These are phyloP conservation scores for Stygiomarasmius scandens DNA, from an alignment of 1,284 basidiomycete species.

Conservation along the genomic window DNA sequence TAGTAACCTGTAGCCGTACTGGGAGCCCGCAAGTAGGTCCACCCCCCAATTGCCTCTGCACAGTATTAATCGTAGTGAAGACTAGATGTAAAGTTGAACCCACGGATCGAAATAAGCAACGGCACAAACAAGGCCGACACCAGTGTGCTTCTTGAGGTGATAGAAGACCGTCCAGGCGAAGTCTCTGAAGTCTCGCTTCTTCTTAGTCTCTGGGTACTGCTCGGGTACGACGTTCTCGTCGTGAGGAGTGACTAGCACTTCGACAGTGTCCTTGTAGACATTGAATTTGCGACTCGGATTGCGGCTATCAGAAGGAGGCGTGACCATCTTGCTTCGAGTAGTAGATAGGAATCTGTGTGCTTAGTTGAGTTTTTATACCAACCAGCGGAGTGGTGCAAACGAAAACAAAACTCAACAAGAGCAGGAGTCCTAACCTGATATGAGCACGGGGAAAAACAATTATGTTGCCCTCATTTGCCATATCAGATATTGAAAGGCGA, in stretches of 20 bases:
- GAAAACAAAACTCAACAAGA: background rate
- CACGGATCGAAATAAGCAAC: conserved; percentile 72
- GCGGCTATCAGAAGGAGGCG: background rate
- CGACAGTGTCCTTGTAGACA: background rate
- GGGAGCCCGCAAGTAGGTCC: conserved; percentile 73
- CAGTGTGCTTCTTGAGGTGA: conserved; percentile 57
- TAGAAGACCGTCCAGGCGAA: conserved; percentile 21
- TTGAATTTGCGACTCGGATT: background rate
- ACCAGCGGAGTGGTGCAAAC: background rate
- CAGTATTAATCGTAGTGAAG: background rate
- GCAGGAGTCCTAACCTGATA: background rate
- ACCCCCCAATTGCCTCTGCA: conserved; percentile 76
- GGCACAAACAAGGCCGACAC: conserved; percentile 60
- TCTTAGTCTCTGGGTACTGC: background rate
- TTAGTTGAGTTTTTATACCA: background rate
- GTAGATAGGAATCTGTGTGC: background rate
- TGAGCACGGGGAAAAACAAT: background rate
- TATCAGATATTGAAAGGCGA: no score
- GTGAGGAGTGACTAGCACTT: background rate
- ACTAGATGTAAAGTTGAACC: conserved; percentile 23
- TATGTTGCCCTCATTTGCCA: no score
- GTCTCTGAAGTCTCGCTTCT: background rate
- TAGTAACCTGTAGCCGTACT: conserved; percentile 83
- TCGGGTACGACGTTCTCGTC: background rate
- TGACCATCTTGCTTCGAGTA: background rate